Evolutionary conservation across 2,329 filamentous ascomycete species (phyloP).

Genomic region (Coniochaeta pulveracea): DNA sequence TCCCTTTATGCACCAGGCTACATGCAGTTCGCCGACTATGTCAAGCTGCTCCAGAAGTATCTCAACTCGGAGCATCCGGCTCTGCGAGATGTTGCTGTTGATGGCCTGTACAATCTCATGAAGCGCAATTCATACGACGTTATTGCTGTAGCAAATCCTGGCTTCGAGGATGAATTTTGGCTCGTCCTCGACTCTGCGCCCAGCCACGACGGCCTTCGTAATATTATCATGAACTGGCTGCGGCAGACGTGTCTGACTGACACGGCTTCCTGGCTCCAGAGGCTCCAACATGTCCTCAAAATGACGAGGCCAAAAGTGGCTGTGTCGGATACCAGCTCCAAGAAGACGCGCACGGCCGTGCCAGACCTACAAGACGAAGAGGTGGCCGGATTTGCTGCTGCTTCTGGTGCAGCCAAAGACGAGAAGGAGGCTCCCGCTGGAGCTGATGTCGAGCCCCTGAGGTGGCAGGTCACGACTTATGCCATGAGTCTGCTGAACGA

Average conservation of each 20-base stretch:
- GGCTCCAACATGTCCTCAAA: slow-evolving; percentile 79
- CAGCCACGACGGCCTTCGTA: slow-evolving; percentile 67
- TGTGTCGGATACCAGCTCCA: slow-evolving; percentile 32
- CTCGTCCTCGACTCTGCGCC: slow-evolving; percentile 71
- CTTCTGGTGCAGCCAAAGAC: slow-evolving; percentile 48
- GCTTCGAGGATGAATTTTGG: slow-evolving; percentile 88
- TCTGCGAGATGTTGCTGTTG: slow-evolving; percentile 70
- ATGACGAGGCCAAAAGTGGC: slow-evolving; percentile 66
- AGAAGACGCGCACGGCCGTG: slow-evolving; percentile 36
- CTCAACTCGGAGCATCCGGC: slow-evolving; percentile 57
- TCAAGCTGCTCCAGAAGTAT: slow-evolving; percentile 68
- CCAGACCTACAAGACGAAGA: slow-evolving; percentile 93
- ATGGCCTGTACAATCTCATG: slow-evolving; percentile 91
- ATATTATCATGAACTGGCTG: slow-evolving; percentile 87
- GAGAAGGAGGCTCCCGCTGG: slow-evolving; percentile 37
- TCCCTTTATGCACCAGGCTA: slow-evolving; percentile 84
- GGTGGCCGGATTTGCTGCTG: slow-evolving; percentile 86
- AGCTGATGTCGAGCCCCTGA: slow-evolving; percentile 72
- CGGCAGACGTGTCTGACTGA: slow-evolving; percentile 76
- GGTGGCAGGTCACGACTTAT: slow-evolving; percentile 94
- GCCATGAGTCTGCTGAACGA: slow-evolving; percentile 83
- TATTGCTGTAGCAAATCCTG: slow-evolving; percentile 59
- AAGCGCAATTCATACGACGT: slow-evolving; percentile 81
- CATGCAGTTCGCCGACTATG: slow-evolving; percentile 75
- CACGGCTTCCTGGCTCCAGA: slow-evolving; percentile 75